Evolutionary conservation across 768 basidiomycete species (phyloP), one percentile per base, ranked within the genome.

Genomic region (Boletus subcaerulescens): DNA sequence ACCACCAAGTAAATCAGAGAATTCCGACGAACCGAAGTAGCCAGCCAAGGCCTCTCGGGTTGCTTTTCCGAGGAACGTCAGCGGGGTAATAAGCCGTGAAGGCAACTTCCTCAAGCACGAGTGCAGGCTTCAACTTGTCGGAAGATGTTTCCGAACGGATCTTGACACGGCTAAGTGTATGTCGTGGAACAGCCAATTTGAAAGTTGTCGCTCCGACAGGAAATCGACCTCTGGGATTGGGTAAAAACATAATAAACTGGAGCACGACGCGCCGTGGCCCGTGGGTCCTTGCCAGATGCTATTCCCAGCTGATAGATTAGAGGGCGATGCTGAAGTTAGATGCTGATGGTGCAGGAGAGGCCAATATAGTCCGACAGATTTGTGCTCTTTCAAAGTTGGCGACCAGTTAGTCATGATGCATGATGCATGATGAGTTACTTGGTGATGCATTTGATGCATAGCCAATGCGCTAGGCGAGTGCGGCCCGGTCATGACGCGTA

Each of bases 31-130:
- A 84, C 86, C 83, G 74, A 58, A 80, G 59, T 13, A 87, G 60
- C 86, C 87, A 87, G 52, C 76, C 58, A 31, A 85, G 59, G 3
- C 83, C 82, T 55, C 74, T 76, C 41, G 65, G 69, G 8, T 61
- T 35, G 57, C 65, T 45, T 53, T 60, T 29, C 2, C 24, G 47
- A 7, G 64, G 57, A 13, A 70, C 66, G 45, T 80, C 74, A 9
- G 83, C 78, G 29, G 87, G 87, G 63, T 89, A 89, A 64, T 79
- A 88, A 2, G 76, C 79, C 29, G 81, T 85, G 61, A 85, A 89
- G 0, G 78, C 77, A 31, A 86, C 77, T 66, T 89, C 84, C 38
- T 85, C 79, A 8, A 89, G 73, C 32, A 71, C 60, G 31, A 89
- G 68, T 0, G 82, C 84, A 20, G 76, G 73, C 18, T 72, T 68